Evolutionary conservation across 345 rosid genomes (phyloP).

Genomic region (Pelargonium nanum): DNA sequence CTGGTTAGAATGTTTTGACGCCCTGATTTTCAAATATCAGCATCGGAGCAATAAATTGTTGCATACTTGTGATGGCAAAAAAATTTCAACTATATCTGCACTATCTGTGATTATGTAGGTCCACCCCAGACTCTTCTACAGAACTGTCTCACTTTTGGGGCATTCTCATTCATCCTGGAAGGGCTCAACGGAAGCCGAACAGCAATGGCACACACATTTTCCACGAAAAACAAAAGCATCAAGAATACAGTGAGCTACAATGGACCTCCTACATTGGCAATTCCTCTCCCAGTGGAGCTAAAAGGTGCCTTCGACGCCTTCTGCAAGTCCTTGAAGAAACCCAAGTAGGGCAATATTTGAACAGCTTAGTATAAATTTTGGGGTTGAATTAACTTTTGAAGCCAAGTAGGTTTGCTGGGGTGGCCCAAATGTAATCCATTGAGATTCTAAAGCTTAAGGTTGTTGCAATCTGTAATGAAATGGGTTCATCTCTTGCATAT

Average conservation of each 20-base stretch:
- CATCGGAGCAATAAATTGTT: no score
- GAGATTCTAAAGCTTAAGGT: not conserved
- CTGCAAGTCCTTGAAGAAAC: conserved; percentile 42
- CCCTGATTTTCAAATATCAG: no score
- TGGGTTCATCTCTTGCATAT: no score
- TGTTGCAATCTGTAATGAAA: not conserved
- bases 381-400: no score
- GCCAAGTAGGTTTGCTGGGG: not conserved
- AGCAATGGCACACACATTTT: conserved; percentile 57
- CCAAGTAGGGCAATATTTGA: conserved; percentile 23
- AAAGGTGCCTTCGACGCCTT: conserved; percentile 62
- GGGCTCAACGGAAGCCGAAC: conserved; percentile 73
- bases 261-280: conserved; percentile 6
- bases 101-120: conserved; percentile 28
- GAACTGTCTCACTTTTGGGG: conserved; percentile 78
- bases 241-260: not conserved
- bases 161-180: conserved; percentile 67
- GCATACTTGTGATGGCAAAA: no score
- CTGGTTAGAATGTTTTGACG: no score
- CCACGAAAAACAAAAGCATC: conserved; percentile 18
- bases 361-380: not conserved
- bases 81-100: no score
- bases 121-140: conserved; percentile 62
- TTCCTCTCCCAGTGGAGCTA: conserved; percentile 55
- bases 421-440: not conserved